Evolutionary conservation across 2,329 filamentous ascomycete species (phyloP).

Genomic region (Penicillium sp.): DNA sequence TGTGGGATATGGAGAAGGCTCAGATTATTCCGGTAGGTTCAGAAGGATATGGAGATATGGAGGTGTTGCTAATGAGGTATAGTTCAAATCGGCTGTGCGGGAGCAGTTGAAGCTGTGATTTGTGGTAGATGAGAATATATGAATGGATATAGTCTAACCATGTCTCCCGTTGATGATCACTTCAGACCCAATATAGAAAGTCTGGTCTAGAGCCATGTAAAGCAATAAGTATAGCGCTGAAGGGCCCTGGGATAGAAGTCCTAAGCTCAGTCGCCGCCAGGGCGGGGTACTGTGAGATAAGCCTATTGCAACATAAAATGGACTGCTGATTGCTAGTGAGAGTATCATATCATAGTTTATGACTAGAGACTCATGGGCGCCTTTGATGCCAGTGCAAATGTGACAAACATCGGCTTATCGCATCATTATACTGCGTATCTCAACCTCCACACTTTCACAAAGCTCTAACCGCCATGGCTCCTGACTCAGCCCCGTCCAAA

Average conservation of each 20-base stretch:
- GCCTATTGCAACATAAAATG: no score
- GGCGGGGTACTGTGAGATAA: no score
- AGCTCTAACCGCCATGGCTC: conserved; percentile 25
- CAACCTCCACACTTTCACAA: neutral
- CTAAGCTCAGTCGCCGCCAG: no score
- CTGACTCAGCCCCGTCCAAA: conserved; percentile 27
- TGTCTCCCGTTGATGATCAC: no score
- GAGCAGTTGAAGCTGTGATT: conserved; percentile 6
- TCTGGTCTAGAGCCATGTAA: no score
- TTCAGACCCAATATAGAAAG: no score
- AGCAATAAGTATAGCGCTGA: no score
- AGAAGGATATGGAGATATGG: neutral
- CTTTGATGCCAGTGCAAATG: neutral
- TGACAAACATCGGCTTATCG: neutral
- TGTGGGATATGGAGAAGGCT: conserved; percentile 73
- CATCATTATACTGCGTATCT: conserved; percentile 2
- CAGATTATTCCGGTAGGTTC: conserved; percentile 38
- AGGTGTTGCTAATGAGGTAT: conserved; percentile 8
- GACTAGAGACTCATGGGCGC: no score
- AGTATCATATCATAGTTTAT: no score
- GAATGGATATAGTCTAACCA: no score
- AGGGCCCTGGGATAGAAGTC: no score
- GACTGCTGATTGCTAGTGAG: no score
- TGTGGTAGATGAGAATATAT: neutral
- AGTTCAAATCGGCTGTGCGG: conserved; percentile 34